Conservation (phyloP, 2,329 filamentous ascomycete genomes). For the Neopestalotiopsis sp. region DNA sequence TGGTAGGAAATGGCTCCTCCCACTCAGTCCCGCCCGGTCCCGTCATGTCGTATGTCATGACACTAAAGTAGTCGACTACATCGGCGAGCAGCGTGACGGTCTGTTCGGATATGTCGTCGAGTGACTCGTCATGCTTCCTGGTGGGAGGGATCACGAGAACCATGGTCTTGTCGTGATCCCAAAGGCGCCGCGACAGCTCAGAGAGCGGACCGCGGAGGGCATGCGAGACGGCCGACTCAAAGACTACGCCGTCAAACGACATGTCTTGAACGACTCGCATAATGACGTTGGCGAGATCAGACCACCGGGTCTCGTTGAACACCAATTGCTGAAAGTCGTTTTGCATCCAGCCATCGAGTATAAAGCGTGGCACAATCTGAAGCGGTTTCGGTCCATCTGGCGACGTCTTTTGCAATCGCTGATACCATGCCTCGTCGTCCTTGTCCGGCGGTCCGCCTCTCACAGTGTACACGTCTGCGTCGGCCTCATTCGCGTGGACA, state of each 20-base stretch:
- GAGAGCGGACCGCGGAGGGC: conserved; percentile 22
- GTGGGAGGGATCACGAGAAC: conserved; percentile 27
- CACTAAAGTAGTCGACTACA: conserved; percentile 26
- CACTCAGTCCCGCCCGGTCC: conserved; percentile 22
- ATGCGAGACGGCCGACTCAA: conserved; percentile 27
- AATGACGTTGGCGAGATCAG: conserved; percentile 20
- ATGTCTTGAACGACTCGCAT: conserved; percentile 22
- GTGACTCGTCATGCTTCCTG: conserved; percentile 1
- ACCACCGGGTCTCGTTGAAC: conserved; percentile 28
- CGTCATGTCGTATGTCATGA: conserved; percentile 30
- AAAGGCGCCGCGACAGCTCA: conserved; percentile 21
- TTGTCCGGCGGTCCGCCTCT: conserved; percentile 21
- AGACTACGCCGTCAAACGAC: conserved; percentile 26
- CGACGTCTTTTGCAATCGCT: conserved; percentile 1
- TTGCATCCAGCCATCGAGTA: conserved; percentile 25
- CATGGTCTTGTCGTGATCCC: conserved; percentile 22
- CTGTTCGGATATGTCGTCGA: not conserved
- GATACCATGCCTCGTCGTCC: conserved; percentile 20
- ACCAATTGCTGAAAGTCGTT: conserved; percentile 24
- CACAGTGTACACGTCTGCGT: conserved; percentile 23
- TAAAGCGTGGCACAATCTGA: conserved; percentile 24
- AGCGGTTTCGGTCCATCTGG: not conserved
- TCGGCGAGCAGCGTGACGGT: conserved; percentile 22
- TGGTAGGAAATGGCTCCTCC: not conserved
- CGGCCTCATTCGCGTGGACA: conserved; percentile 21